Percentiles rank a stretch among this genome's conserved stretches.
phyloP scores from a whole-genome alignment of 176 grass and related monocot genomes.

The Phyllostachys edulis region DNA sequence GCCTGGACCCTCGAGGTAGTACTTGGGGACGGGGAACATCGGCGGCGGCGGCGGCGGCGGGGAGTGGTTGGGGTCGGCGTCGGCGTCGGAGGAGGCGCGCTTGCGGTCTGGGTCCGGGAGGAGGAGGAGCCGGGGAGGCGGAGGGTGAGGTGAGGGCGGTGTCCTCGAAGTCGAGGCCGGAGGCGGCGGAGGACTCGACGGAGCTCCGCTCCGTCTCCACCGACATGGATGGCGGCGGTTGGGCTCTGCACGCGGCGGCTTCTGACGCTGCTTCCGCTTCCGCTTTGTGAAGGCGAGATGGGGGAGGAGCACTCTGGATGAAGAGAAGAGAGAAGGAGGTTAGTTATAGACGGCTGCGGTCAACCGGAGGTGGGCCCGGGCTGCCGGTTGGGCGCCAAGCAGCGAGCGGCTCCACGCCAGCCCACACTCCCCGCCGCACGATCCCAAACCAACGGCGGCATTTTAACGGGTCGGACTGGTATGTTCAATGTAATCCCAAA shows the following conservation, averaged over 20 bases:
- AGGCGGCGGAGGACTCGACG: conserved; percentile 61
- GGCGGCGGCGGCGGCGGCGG: too few relatives aligned
- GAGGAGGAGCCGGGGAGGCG: conserved; percentile 60
- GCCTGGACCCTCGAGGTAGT: not conserved
- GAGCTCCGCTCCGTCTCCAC: conserved; percentile 86
- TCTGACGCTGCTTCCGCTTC: not conserved
- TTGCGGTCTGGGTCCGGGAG: conserved; percentile 55
- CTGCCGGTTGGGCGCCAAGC: conserved; percentile 56
- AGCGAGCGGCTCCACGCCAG: conserved; percentile 22
- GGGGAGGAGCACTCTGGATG: not conserved
- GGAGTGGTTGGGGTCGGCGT: too few relatives aligned
- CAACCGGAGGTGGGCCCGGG: conserved; percentile 32
- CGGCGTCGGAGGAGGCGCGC: conserved; percentile 52
- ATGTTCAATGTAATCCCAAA: too few relatives aligned
- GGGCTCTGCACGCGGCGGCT: not conserved
- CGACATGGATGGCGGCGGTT: conserved; percentile 37
- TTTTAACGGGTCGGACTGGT: too few relatives aligned
- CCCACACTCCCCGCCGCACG: conserved; percentile 7
- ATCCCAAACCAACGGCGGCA: conserved; percentile 17
- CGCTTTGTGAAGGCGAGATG: not conserved
- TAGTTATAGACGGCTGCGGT: conserved; percentile 41
- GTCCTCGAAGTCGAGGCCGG: conserved; percentile 84
- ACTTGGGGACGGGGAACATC: conserved; percentile 75
- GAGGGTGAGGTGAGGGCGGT: conserved; percentile 85
- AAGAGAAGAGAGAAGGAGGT: conserved; percentile 16